phyloP scores from a whole-genome alignment of 2,329 filamentous ascomycete species.

The Penicillium digitatum region DNA sequence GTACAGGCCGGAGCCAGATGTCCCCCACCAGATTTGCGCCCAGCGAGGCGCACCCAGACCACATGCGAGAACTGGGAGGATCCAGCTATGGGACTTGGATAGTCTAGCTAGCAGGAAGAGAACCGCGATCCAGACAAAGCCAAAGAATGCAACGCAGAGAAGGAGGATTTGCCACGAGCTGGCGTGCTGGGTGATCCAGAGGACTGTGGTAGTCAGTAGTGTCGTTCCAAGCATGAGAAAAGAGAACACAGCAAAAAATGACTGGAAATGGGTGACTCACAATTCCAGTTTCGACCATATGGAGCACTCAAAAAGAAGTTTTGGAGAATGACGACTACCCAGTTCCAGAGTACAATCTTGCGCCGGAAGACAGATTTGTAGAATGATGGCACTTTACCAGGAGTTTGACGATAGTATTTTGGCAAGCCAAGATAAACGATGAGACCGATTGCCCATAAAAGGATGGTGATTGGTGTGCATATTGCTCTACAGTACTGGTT shows the following conservation, averaged over 20 bases:
- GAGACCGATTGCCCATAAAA: conserved; percentile 56
- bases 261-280: conserved; percentile 26
- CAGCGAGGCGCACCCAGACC: conserved; percentile 62
- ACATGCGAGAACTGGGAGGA: conserved; percentile 64
- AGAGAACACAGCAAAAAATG: too few species aligned
- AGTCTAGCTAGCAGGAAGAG: conserved; percentile 50
- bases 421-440: conserved; percentile 60
- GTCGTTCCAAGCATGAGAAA: background rate
- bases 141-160: conserved; percentile 47
- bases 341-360: conserved; percentile 65
- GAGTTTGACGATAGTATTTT: conserved; percentile 62
- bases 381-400: conserved; percentile 62
- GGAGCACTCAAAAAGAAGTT: conserved; percentile 65
- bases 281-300: conserved; percentile 65
- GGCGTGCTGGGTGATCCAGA: conserved; percentile 57
- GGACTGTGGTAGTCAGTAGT: conserved; percentile 33
- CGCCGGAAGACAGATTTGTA: conserved; percentile 59
- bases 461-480: conserved; percentile 54
- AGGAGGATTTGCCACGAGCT: conserved; percentile 55
- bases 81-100: conserved; percentile 61
- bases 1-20: conserved; percentile 57
- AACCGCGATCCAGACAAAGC: conserved; percentile 53
- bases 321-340: conserved; percentile 59
- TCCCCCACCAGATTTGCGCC: conserved; percentile 65
- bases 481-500: conserved; percentile 44